Evolutionary conservation across 768 basidiomycete species (phyloP), one percentile per base, ranked within the genome.

Genomic region (Leccinum broughii): DNA sequence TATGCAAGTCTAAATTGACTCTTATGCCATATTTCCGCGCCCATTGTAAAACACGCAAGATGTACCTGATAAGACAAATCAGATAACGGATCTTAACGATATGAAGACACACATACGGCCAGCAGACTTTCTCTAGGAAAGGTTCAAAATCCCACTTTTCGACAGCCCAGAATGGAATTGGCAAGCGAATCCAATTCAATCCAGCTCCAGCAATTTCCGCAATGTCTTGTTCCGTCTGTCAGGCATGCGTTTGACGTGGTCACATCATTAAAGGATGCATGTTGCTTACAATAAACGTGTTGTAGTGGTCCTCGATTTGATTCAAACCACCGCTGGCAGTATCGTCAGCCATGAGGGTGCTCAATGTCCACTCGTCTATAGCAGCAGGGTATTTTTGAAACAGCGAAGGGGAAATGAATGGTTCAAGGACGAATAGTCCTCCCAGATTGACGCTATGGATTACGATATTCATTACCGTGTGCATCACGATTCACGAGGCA

Each of bases 11-110:
- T 13, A 95, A 77, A 67, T 85, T 85, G 56, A 95, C 85, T 30
- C 93, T 82, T n/a, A 95, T 65, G 1, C 93, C 93, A 70, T 95
- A 95, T 74, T 97, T 95, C 54, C 93, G 80, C 14, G 86, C 87
- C 94, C 94, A 97, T 3, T 78, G 80, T 41, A 95, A 76, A 26
- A 89, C 81, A 48, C 85, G 85, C 20, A 92, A 75, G 73, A 92
- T 85, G 75, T 94, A 93, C 62, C 85, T 87, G 64, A 39, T 26
- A 37, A 55, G 30, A 52, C 26, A 1, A 26, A 58, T 66, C 26
- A 63, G 48, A 22, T 22, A 26, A 37, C 53, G 7, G 26, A 41
- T 62, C 28, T 60, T 60, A 34, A 56, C 17, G 32, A 52, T 22
- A 44, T 35, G 53, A 52, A 17, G 5, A 57, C 8, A 51, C 15